These are phyloP conservation scores for Eutypella sp. DNA, from an alignment of 2,329 filamentous ascomycete species.

Conservation along the genomic window DNA sequence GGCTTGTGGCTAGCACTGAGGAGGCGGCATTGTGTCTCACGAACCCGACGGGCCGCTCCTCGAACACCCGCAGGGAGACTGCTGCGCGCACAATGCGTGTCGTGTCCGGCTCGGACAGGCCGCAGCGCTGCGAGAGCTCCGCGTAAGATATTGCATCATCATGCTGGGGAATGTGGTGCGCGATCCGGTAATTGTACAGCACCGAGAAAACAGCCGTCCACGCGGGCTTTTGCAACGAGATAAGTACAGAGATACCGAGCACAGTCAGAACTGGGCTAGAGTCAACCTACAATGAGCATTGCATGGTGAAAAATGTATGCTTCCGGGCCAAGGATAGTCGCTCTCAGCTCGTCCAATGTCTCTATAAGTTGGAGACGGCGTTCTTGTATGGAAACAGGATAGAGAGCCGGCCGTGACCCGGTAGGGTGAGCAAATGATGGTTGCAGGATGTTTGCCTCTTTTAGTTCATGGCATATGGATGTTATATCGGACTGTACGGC, in stretches of 20 bases:
- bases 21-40: slow-evolving; percentile 6
- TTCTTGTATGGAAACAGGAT: neutral
- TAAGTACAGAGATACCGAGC: neutral
- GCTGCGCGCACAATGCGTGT: slow-evolving; percentile 6
- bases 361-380: slow-evolving; percentile 5
- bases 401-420: neutral
- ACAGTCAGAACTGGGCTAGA: too few relatives aligned
- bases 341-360: slow-evolving; percentile 7
- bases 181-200: slow-evolving; percentile 9
- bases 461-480: neutral
- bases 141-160: slow-evolving; percentile 7
- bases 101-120: slow-evolving; percentile 3
- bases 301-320: slow-evolving; percentile 10
- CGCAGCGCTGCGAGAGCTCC: slow-evolving; percentile 5
- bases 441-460: neutral
- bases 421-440: neutral
- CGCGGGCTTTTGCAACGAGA: slow-evolving; percentile 4
- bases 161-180: slow-evolving; percentile 7
- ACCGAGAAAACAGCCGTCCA: slow-evolving; percentile 7
- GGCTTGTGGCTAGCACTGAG: slow-evolving; percentile 3
- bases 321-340: slow-evolving; percentile 8
- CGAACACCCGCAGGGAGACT: slow-evolving; percentile 5
- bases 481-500: neutral
- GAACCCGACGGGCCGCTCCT: neutral
- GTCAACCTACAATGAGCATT: slow-evolving; percentile 11